These are phyloP conservation scores for Annulohypoxylon stygium DNA, from an alignment of 495 filamentous ascomycete genomes.

Conservation along the genomic window DNA sequence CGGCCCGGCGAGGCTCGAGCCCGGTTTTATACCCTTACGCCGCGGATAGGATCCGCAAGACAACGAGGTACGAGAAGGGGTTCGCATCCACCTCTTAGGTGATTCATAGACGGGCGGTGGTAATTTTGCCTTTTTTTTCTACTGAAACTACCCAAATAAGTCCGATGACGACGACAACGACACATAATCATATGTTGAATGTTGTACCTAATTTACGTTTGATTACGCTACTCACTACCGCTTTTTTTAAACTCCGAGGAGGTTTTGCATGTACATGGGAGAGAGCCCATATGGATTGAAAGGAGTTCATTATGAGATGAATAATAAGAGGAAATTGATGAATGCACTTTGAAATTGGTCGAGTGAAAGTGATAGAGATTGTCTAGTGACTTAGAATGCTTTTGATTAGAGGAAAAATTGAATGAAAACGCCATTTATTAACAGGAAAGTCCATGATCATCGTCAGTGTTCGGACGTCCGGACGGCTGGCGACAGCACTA, in stretches of 20 bases:
- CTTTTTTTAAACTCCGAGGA: not conserved
- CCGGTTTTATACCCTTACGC: constrained; percentile 37
- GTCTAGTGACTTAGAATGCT: not conserved
- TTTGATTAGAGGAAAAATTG: not conserved
- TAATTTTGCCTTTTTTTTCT: constrained; percentile 14
- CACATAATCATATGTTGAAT: not conserved
- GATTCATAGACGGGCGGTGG: not conserved
- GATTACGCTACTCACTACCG: not conserved
- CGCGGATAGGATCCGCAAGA: constrained; percentile 8
- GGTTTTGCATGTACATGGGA: not conserved
- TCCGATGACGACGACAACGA: constrained; percentile 5
- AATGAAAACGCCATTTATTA: not conserved
- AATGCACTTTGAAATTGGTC: not conserved
- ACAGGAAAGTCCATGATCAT: not conserved
- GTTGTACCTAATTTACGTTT: constrained; percentile 8
- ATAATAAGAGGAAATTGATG: constrained; percentile 5
- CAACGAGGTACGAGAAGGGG: constrained; percentile 5
- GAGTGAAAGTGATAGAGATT: not conserved
- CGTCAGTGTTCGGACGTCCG: too few relatives aligned
- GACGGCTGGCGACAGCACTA: not conserved
- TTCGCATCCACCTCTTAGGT: not conserved
- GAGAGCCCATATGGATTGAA: not conserved
- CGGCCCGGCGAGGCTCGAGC: constrained; percentile 38
- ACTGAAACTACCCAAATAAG: not conserved
- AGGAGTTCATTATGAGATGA: not conserved